Percentiles rank a stretch among this genome's conserved stretches.
phyloP scores from a whole-genome alignment of 345 rosid species.

The Theobroma cacao region DNA sequence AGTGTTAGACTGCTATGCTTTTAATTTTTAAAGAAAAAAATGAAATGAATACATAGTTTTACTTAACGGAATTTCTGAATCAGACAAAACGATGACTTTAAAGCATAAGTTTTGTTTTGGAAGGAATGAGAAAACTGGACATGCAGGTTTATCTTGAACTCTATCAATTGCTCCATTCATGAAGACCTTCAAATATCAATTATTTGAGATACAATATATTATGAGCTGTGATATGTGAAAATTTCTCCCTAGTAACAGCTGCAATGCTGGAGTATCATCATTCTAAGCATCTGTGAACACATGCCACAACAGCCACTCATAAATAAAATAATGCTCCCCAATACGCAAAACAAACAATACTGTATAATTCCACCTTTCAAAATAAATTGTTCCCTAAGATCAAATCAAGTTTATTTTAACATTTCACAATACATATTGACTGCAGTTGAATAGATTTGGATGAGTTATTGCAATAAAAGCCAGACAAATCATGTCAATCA shows the following conservation, averaged over 20 bases:
- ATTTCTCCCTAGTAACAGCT: neutral
- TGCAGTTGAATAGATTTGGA: neutral
- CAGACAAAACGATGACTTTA: neutral
- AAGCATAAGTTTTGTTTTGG: neutral
- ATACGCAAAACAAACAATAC: neutral
- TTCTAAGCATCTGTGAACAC: neutral
- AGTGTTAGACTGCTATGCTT: neutral
- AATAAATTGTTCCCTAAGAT: neutral
- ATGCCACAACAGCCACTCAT: neutral
- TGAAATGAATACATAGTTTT: neutral
- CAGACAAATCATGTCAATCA: constrained; percentile 14
- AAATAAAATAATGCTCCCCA: neutral
- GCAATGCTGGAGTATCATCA: neutral
- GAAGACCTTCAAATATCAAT: neutral
- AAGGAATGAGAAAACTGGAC: neutral
- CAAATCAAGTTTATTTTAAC: neutral
- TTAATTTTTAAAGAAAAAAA: neutral
- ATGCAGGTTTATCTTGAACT: neutral
- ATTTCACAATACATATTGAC: neutral
- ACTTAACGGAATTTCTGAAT: neutral
- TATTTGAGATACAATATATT: neutral
- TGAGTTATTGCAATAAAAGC: neutral
- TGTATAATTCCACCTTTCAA: neutral
- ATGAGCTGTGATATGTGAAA: neutral
- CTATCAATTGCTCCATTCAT: neutral